These are phyloP conservation scores for Salmacisia buchloeana DNA, from an alignment of 1,284 basidiomycete species.

Conservation along the genomic window DNA sequence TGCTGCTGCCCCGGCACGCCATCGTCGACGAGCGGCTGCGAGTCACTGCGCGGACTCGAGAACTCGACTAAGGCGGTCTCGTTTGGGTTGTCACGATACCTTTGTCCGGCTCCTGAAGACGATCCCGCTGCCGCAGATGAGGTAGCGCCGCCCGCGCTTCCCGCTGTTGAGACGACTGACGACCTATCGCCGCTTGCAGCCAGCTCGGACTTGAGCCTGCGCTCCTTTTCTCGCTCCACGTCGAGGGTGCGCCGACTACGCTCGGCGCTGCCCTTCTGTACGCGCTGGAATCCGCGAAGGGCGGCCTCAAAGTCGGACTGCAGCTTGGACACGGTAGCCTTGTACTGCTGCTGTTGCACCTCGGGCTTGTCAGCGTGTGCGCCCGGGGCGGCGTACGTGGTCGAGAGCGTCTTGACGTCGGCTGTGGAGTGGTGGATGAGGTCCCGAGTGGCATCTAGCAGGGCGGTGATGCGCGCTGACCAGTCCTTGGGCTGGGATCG, in stretches of 20 bases:
- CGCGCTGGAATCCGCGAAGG: slow-evolving; percentile 80
- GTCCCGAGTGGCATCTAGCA: slow-evolving; percentile 85
- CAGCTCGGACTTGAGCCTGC: not conserved
- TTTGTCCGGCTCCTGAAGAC: slow-evolving; percentile 7
- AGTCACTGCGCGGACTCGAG: slow-evolving; percentile 4
- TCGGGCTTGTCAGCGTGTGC: slow-evolving; percentile 11
- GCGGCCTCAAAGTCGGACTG: slow-evolving; percentile 87
- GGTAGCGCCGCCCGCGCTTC: too few relatives aligned
- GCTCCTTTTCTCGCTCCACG: slow-evolving; percentile 55
- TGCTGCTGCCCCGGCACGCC: slow-evolving; percentile 47
- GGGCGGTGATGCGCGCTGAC: slow-evolving; percentile 55
- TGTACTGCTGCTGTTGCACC: slow-evolving; percentile 11
- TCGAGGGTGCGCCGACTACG: slow-evolving; percentile 71
- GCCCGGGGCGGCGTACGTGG: not conserved
- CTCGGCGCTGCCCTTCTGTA: slow-evolving; percentile 83
- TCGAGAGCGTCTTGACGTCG: slow-evolving; percentile 69
- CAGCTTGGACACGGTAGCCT: slow-evolving; percentile 69
- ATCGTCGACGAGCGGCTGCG: not conserved
- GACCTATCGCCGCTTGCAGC: slow-evolving; percentile 18
- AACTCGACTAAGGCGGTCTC: slow-evolving; percentile 9
- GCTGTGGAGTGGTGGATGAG: slow-evolving; percentile 90
- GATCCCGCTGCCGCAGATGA: not conserved
- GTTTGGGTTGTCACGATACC: slow-evolving; percentile 1
- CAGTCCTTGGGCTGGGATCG: slow-evolving; percentile 5
- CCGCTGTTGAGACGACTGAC: slow-evolving; percentile 14